phyloP scores from a whole-genome alignment of 2,329 filamentous ascomycete species.

The Laburnicola sp. region DNA sequence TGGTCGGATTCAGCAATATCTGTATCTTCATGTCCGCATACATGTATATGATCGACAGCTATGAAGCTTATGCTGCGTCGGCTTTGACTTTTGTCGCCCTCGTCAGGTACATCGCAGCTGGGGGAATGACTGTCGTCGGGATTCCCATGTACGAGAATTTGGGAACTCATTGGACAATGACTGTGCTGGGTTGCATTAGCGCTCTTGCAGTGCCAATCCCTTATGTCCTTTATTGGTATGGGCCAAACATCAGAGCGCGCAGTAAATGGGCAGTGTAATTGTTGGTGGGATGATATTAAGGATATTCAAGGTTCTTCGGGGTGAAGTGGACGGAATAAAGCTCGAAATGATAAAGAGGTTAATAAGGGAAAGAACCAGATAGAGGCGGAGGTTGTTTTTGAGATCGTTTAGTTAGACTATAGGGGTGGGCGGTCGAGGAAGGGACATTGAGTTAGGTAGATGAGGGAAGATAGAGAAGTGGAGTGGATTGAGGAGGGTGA shows the following conservation, averaged over 20 bases:
- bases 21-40: conserved; percentile 56
- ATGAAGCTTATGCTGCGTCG: conserved; percentile 57
- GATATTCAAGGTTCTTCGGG: too few species aligned
- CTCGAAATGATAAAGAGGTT: too few species aligned
- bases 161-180: conserved; percentile 25
- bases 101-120: conserved; percentile 47
- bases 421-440: too few species aligned
- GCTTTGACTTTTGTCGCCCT: conserved; percentile 50
- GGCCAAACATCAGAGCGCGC: conserved; percentile 10
- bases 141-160: conserved; percentile 48
- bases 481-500: too few species aligned
- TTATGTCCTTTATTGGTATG: conserved; percentile 51
- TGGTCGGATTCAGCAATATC: conserved; percentile 58
- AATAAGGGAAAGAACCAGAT: too few species aligned
- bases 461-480: too few species aligned
- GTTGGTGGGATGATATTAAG: too few species aligned
- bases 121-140: conserved; percentile 46
- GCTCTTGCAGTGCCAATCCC: conserved; percentile 45
- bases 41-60: conserved; percentile 62
- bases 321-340: too few species aligned
- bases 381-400: too few species aligned
- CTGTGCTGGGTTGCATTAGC: conserved; percentile 36
- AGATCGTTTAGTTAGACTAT: too few species aligned
- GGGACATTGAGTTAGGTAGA: too few species aligned
- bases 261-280: too few species aligned